Percentiles rank a stretch among this genome's conserved stretches.
phyloP scores from a whole-genome alignment of 257 asterid species.

The Ligustrum vulgare region DNA sequence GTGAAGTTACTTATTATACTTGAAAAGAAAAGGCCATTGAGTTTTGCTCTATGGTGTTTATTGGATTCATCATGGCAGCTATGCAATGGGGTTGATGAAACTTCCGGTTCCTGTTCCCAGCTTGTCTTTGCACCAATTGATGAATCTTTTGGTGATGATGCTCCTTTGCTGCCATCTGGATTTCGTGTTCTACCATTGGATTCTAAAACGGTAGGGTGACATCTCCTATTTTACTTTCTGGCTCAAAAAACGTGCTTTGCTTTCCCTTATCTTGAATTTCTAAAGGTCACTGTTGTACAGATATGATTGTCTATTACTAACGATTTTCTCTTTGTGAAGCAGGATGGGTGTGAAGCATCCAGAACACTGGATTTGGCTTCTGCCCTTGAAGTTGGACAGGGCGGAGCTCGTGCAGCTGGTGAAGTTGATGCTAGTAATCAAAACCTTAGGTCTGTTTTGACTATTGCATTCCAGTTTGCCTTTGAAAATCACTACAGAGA shows the following conservation, averaged over 20 bases:
- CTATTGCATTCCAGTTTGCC: constrained; percentile 93
- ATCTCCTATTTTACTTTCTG: not conserved
- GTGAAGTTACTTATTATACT: not conserved
- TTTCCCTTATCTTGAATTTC: not conserved
- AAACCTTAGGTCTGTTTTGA: constrained; percentile 73
- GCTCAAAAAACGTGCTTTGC: not conserved
- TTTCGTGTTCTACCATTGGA: constrained; percentile 91
- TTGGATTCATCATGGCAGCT: constrained; percentile 40
- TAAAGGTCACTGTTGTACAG: not conserved
- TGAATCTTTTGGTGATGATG: constrained; percentile 92
- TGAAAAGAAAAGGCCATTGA: not conserved
- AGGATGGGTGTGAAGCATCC: constrained; percentile 67
- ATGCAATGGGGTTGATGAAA: constrained; percentile 88
- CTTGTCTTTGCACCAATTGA: constrained; percentile 95
- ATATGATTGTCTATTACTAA: not conserved
- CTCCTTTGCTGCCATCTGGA: constrained; percentile 86
- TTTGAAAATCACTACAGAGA: constrained; percentile 81
- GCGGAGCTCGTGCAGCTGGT: constrained; percentile 54
- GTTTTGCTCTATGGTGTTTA: not conserved
- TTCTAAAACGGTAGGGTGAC: constrained; percentile 71
- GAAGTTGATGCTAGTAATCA: constrained; percentile 52
- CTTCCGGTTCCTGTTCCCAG: constrained; percentile 80
- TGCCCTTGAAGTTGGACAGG: constrained; percentile 71
- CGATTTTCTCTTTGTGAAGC: constrained; percentile 11
- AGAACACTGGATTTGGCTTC: constrained; percentile 89